phyloP scores from a whole-genome alignment of 1,139 yeast species.

The Saccharomycopsis hybrid region DNA sequence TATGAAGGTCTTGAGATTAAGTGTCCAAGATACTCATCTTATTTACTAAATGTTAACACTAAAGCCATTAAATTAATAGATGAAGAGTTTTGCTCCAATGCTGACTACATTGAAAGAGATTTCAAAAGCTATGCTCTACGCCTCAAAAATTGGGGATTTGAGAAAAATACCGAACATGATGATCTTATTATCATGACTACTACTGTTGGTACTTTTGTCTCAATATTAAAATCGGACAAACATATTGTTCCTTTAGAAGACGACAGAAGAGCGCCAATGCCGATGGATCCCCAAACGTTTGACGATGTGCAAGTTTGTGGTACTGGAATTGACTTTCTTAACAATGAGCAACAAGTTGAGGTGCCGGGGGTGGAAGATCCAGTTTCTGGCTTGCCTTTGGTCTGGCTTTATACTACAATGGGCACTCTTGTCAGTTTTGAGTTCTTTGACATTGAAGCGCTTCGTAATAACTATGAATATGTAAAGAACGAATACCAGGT shows the following conservation, averaged over 20 bases:
- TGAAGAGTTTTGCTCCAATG: slow-evolving; percentile 9
- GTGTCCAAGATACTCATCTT: slow-evolving; percentile 4
- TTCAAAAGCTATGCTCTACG: slow-evolving; percentile 5
- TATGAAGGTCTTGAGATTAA: not conserved
- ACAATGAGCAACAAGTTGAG: not conserved
- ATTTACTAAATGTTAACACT: slow-evolving; percentile 1
- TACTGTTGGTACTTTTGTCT: slow-evolving; percentile 9
- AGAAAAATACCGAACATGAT: not conserved
- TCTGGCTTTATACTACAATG: slow-evolving; percentile 11
- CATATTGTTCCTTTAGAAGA: slow-evolving; percentile 12
- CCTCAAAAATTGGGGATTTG: slow-evolving; percentile 9
- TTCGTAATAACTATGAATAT: not conserved
- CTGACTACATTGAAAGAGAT: slow-evolving; percentile 8
- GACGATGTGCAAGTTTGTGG: slow-evolving; percentile 18
- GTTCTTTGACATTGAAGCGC: slow-evolving; percentile 12
- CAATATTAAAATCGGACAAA: slow-evolving; percentile 3
- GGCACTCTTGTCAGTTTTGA: slow-evolving; percentile 13
- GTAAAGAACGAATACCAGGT: slow-evolving; percentile 4
- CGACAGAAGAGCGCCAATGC: slow-evolving; percentile 10
- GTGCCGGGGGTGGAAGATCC: slow-evolving; percentile 8
- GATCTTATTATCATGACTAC: slow-evolving; percentile 8
- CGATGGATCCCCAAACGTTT: slow-evolving; percentile 13
- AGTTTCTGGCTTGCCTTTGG: slow-evolving; percentile 1
- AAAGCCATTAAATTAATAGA: slow-evolving; percentile 1
- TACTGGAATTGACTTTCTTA: slow-evolving; percentile 8